phyloP scores from a whole-genome alignment of 495 filamentous ascomycete species.

The Penicillium canescens region DNA sequence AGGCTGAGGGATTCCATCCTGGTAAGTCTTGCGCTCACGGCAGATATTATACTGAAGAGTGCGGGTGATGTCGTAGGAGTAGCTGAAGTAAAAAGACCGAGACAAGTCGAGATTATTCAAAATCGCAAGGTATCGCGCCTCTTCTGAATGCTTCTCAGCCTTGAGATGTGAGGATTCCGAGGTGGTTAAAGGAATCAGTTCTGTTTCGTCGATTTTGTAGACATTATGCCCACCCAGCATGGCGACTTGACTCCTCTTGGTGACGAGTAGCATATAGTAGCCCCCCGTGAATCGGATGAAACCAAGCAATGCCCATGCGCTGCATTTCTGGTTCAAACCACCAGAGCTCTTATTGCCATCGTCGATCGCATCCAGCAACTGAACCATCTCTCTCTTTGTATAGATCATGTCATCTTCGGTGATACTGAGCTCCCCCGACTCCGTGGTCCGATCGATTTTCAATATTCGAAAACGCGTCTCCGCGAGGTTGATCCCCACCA shows the following conservation, averaged over 20 bases:
- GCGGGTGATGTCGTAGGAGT: slow-evolving; percentile 93
- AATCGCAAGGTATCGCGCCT: slow-evolving; percentile 84
- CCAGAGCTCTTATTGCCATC: slow-evolving; percentile 91
- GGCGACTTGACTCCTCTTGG: slow-evolving; percentile 91
- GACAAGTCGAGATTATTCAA: slow-evolving; percentile 88
- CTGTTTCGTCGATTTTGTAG: slow-evolving; percentile 94
- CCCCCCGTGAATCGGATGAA: slow-evolving; percentile 94
- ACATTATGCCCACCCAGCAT: slow-evolving; percentile 96
- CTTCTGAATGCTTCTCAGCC: slow-evolving; percentile 81
- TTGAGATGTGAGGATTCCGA: slow-evolving; percentile 63
- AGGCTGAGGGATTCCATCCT: slow-evolving; percentile 58
- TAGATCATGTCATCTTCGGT: slow-evolving; percentile 95
- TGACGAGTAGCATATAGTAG: slow-evolving; percentile 97
- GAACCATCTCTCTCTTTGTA: slow-evolving; percentile 87
- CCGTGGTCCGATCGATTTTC: slow-evolving; percentile 89
- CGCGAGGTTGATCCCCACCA: slow-evolving; percentile 86
- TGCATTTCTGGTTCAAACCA: slow-evolving; percentile 88
- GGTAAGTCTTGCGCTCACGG: slow-evolving; percentile 68
- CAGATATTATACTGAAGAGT: slow-evolving; percentile 93
- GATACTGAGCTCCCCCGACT: slow-evolving; percentile 77
- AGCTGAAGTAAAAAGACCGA: slow-evolving; percentile 95
- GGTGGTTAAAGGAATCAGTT: slow-evolving; percentile 80
- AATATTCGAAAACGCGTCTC: slow-evolving; percentile 87
- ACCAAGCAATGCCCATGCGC: slow-evolving; percentile 88
- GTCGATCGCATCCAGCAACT: slow-evolving; percentile 89